Percentiles rank a stretch among this genome's conserved stretches.
Evolutionary conservation across 129 eudicot species (phyloP).

Genomic region (Flaveria linearis): DNA sequence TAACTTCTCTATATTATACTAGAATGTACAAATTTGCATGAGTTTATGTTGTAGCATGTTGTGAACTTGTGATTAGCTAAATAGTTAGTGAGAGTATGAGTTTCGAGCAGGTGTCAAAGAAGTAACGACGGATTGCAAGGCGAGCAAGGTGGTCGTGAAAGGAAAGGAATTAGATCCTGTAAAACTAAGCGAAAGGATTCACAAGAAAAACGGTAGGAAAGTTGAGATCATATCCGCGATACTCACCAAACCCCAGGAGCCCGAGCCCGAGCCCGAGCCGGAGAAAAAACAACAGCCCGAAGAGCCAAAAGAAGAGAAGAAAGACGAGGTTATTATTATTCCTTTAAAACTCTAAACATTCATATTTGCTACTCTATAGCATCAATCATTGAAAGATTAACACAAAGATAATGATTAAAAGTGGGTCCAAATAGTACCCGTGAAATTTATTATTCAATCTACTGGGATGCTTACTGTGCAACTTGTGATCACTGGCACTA

Average conservation of each 20-base stretch:
- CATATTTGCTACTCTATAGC: not conserved
- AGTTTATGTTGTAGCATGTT: not conserved
- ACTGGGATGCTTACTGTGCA: conserved; percentile 27
- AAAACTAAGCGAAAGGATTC: conserved; percentile 65
- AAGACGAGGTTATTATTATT: conserved; percentile 53
- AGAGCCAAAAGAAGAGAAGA: conserved; percentile 50
- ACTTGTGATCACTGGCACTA: conserved; percentile 37
- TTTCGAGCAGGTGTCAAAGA: conserved; percentile 69
- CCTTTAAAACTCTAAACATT: conserved; percentile 8
- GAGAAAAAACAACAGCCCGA: conserved; percentile 35
- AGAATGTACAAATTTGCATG: not conserved
- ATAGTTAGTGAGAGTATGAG: not conserved
- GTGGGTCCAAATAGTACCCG: conserved; percentile 30
- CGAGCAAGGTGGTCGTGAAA: conserved; percentile 72
- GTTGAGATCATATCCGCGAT: conserved; percentile 65
- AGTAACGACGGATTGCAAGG: conserved; percentile 65
- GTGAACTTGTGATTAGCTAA: not conserved
- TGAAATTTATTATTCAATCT: not conserved
- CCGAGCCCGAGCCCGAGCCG: conserved; percentile 17
- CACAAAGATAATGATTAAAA: conserved; percentile 2
- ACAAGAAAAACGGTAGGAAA: conserved; percentile 67
- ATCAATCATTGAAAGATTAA: conserved; percentile 21
- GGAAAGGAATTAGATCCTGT: conserved; percentile 69
- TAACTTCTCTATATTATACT: not conserved
- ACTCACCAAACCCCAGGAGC: conserved; percentile 59